Evolutionary conservation across 495 filamentous ascomycete genomes (phyloP).

Genomic region (Daldinia vernicosa): DNA sequence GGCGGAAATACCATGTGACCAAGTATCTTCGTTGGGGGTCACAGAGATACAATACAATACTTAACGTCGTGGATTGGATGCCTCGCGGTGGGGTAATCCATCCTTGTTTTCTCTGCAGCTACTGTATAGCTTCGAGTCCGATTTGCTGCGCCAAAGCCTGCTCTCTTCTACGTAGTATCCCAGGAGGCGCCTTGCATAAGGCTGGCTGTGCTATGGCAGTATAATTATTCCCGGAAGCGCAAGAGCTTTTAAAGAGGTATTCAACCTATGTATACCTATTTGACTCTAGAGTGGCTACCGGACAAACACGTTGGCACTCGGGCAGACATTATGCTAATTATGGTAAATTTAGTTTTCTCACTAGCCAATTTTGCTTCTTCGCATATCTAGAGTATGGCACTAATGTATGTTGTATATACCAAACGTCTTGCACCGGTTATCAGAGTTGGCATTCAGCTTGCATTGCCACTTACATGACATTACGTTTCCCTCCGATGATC

Average conservation of each 20-base stretch:
- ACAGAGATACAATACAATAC: constrained; percentile 8
- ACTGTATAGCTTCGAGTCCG: constrained; percentile 7
- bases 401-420: not conserved
- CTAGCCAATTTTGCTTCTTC: not conserved
- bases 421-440: not conserved
- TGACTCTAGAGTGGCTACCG: not conserved
- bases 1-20: not conserved
- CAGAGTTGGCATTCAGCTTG: not conserved
- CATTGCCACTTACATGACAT: constrained; percentile 27
- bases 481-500: constrained; percentile 6
- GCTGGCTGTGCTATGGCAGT: constrained; percentile 19
- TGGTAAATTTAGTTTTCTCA: not conserved
- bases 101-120: constrained; percentile 21
- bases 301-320: not conserved
- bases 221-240: constrained; percentile 17
- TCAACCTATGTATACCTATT: not conserved
- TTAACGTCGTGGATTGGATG: constrained; percentile 1
- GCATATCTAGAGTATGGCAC: not conserved
- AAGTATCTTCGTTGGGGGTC: constrained; percentile 9
- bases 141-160: constrained; percentile 7
- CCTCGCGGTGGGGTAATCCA: constrained; percentile 15
- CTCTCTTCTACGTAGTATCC: constrained; percentile 17
- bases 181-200: constrained; percentile 35
- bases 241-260: not conserved
- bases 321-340: not conserved